phyloP scores from a whole-genome alignment of 192 early-diverging fungal species.

The Irineochytrium annulatum region DNA sequence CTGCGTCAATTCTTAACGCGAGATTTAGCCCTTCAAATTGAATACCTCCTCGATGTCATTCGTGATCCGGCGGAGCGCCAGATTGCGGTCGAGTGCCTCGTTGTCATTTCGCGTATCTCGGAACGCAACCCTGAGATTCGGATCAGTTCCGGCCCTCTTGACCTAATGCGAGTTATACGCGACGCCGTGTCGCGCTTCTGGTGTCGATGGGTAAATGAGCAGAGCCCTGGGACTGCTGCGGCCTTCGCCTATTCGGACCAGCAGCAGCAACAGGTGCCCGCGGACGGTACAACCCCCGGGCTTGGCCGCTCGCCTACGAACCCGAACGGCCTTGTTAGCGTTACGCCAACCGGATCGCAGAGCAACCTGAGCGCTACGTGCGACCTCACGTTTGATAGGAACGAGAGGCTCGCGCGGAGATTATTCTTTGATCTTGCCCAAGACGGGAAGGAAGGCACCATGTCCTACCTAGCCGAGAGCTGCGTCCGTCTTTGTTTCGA shows the following conservation, averaged over 20 bases:
- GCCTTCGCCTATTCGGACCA: slow-evolving; percentile 9
- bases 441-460: slow-evolving; percentile 63
- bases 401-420: slow-evolving; percentile 58
- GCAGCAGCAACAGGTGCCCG: background rate
- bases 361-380: background rate
- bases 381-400: slow-evolving; percentile 51
- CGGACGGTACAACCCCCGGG: background rate
- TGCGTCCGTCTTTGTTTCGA: slow-evolving; percentile 41
- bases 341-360: background rate
- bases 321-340: no score
- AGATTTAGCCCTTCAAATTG: slow-evolving; percentile 63
- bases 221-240: slow-evolving; percentile 21
- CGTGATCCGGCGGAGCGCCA: slow-evolving; percentile 79
- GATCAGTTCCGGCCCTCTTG: slow-evolving; percentile 40
- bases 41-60: slow-evolving; percentile 68
- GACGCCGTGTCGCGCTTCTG: slow-evolving; percentile 68
- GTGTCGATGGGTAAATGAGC: slow-evolving; percentile 61
- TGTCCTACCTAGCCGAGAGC: slow-evolving; percentile 54
- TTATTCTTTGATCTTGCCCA: slow-evolving; percentile 80
- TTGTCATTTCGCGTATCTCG: slow-evolving; percentile 62
- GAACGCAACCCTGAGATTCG: slow-evolving; percentile 61
- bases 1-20: slow-evolving; percentile 3
- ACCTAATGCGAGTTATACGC: slow-evolving; percentile 58
- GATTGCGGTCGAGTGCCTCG: slow-evolving; percentile 66
- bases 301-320: background rate